Base-by-base conservation (phyloP, 164 flowering plant genomes). In the Berberis thunbergii region DNA sequence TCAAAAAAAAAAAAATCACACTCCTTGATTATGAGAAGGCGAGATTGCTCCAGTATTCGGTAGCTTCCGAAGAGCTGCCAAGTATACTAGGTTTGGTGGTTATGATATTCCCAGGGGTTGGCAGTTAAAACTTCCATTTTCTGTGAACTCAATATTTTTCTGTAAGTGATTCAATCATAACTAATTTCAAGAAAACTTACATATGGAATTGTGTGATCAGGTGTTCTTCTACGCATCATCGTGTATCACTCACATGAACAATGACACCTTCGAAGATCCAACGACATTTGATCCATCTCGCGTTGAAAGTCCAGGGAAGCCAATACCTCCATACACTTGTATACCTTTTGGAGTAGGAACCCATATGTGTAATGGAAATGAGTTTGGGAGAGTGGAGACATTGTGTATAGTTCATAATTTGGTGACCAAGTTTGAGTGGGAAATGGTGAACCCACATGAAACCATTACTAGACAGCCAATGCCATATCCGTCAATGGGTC, bases 401-500 rank as follows among this genome's bases (percentile, higher is more conserved):
- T 45, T 57, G 43, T 40, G 10, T 8, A 40, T 57, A 40, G 41
- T 57, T 4, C 45, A 57, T 57, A 11, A 57, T 45, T 2, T 57
- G 45, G 60, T 57, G 8, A 57, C 45, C 6, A 57, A 57, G 45
- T 57, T 57, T 41, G 60, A 57, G 44, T 57, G 60, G 60, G 40
- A 10, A 42, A 43, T 3, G 45, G 43, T 57, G 11, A 7, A 26
- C 41, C 60, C 60, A 11, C 11, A 57, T 57, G 60, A 57, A 39
- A 26, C 43, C 3, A 57, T 57, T 3, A 57, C 60, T 8, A 43
- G 60, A 2, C 60, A 57, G 7, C 60, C 60, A 4, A 41, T 57
- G 43, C 60, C 60, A 57, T 57, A 57, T 57, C 60, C 60, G 11
- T 57, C 60, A 40, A 57, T 57, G 60, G 60, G 60, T 26, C 60